Percentiles rank a stretch among this genome's conserved stretches.
Evolutionary conservation across 495 filamentous ascomycete genomes (phyloP).

Genomic region (Penicillium pancosmium): DNA sequence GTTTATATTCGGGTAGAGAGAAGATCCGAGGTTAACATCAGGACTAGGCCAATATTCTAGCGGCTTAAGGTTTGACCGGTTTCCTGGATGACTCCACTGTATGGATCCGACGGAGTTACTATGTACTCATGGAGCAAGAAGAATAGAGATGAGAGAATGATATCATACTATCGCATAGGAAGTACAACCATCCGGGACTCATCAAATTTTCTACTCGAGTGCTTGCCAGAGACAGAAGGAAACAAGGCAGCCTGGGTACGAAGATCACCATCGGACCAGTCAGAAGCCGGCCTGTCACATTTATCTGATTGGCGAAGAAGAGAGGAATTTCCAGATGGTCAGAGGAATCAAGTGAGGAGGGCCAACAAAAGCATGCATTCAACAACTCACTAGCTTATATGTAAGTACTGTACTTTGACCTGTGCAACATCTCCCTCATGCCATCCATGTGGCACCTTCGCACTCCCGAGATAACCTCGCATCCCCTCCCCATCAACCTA

Average conservation of each 20-base stretch:
- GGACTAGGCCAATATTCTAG: constrained; percentile 1
- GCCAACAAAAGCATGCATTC: background rate
- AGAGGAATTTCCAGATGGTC: background rate
- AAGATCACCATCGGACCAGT: background rate
- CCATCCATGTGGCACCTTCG: constrained; percentile 5
- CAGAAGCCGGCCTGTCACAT: background rate
- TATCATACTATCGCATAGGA: background rate
- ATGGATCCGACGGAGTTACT: background rate
- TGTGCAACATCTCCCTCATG: background rate
- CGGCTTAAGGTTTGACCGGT: background rate
- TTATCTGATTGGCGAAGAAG: background rate
- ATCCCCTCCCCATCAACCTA: background rate
- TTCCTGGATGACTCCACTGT: background rate
- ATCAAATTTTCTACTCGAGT: background rate
- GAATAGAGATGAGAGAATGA: background rate
- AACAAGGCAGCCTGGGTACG: background rate
- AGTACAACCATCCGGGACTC: too few relatives aligned
- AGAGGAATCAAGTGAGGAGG: background rate
- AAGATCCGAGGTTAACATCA: background rate
- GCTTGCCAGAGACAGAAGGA: background rate
- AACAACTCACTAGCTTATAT: background rate
- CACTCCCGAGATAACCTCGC: constrained; percentile 1
- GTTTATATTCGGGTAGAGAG: background rate
- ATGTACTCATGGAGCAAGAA: background rate
- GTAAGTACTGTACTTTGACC: background rate